These are phyloP conservation scores for Mucor irregularis DNA, from an alignment of 371 early-diverging fungal species.

Conservation along the genomic window DNA sequence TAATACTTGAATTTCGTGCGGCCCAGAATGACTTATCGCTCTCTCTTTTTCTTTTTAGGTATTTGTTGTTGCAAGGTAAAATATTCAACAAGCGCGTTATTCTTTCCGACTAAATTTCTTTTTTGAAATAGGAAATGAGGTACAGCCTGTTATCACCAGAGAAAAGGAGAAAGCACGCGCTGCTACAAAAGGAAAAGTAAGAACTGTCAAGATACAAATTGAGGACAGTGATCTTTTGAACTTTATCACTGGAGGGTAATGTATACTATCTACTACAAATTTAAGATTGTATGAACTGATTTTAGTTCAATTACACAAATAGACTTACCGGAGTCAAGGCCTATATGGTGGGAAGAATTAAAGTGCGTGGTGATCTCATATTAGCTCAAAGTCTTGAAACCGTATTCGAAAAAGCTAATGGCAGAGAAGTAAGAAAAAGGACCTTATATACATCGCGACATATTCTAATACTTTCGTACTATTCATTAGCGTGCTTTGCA, in stretches of 20 bases:
- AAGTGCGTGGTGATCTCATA: slow-evolving; percentile 41
- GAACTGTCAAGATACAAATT: slow-evolving; percentile 38
- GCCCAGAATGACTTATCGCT: no score
- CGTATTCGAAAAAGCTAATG: slow-evolving; percentile 44
- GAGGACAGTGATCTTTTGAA: slow-evolving; percentile 45
- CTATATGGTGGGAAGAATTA: slow-evolving; percentile 41
- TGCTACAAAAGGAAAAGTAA: slow-evolving; percentile 25
- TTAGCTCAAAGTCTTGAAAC: slow-evolving; percentile 45
- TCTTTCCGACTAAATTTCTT: not conserved
- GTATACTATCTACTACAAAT: no score
- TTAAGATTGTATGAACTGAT: not conserved
- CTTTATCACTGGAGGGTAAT: slow-evolving; percentile 49
- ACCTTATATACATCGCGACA: not conserved
- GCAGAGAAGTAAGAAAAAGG: slow-evolving; percentile 33
- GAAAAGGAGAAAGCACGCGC: slow-evolving; percentile 24
- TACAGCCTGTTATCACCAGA: slow-evolving; percentile 34
- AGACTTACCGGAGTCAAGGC: slow-evolving; percentile 47
- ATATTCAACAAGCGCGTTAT: not conserved
- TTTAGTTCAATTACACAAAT: not conserved
- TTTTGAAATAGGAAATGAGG: slow-evolving; percentile 14
- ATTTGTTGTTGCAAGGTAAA: slow-evolving; percentile 37
- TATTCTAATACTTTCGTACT: not conserved
- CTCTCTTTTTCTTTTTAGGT: no score
- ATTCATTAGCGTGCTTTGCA: slow-evolving; percentile 23
- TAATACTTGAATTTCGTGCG: not conserved